phyloP scores from a whole-genome alignment of 2,329 filamentous ascomycete genomes.

The Geosmithia flava region DNA sequence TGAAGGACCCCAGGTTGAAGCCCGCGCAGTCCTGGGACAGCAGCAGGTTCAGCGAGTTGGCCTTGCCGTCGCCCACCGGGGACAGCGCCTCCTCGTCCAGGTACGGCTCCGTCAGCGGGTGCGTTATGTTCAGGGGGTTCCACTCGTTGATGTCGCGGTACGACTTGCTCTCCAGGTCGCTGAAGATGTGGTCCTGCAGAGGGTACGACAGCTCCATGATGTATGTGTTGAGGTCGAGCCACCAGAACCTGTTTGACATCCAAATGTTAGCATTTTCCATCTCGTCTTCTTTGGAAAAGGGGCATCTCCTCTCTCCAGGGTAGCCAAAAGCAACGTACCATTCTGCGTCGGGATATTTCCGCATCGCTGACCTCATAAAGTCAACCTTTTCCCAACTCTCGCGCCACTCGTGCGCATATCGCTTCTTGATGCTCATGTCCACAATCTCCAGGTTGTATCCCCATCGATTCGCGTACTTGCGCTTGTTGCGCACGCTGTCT shows the following conservation, averaged over 20 bases:
- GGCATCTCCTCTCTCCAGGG: background rate
- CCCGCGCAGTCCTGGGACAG: slow-evolving; percentile 89
- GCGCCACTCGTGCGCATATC: slow-evolving; percentile 97
- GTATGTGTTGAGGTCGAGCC: slow-evolving; percentile 94
- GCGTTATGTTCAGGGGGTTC: slow-evolving; percentile 88
- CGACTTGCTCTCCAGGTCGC: slow-evolving; percentile 57
- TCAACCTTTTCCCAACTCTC: slow-evolving; percentile 99
- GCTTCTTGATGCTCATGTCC: slow-evolving; percentile 98
- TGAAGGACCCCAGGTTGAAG: slow-evolving; percentile 95
- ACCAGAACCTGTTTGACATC: slow-evolving; percentile 73
- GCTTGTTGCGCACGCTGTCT: slow-evolving; percentile 92
- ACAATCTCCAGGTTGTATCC: slow-evolving; percentile 94
- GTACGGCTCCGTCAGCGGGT: slow-evolving; percentile 63
- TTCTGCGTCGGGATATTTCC: slow-evolving; percentile 90
- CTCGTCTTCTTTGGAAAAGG: background rate
- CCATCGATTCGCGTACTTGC: slow-evolving; percentile 75
- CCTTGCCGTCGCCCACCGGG: slow-evolving; percentile 61
- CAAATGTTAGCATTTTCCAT: slow-evolving; percentile 3
- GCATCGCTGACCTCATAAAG: slow-evolving; percentile 74
- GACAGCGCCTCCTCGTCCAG: slow-evolving; percentile 67
- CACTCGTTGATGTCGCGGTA: slow-evolving; percentile 96
- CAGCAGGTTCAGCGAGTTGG: slow-evolving; percentile 73
- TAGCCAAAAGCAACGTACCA: slow-evolving; percentile 49
- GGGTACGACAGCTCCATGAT: slow-evolving; percentile 94
- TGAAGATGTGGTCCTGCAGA: slow-evolving; percentile 82